Evolutionary conservation across 2,329 filamentous ascomycete genomes (phyloP).

Genomic region (Colletotrichum horii): DNA sequence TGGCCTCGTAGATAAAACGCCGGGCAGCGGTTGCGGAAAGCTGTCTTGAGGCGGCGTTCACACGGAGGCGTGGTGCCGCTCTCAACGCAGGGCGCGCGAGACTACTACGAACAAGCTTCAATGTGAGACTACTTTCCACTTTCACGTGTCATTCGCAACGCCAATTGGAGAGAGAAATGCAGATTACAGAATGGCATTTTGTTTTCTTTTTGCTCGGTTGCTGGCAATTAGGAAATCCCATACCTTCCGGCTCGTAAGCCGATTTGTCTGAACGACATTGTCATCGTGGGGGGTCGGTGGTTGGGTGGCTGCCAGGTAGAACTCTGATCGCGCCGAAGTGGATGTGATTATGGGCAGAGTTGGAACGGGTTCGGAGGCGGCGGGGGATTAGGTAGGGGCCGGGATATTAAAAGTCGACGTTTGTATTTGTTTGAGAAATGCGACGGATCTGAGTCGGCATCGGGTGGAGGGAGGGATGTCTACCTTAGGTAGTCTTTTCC

Average conservation of each 20-base stretch:
- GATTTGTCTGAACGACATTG: conserved; percentile 1
- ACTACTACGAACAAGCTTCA: not conserved
- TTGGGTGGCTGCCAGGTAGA: not conserved
- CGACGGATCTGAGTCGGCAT: conserved; percentile 1
- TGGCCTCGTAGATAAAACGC: not conserved
- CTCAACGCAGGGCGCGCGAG: not conserved
- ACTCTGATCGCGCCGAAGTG: not conserved
- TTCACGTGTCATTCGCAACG: not conserved
- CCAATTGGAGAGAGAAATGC: not conserved
- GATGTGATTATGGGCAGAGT: not conserved
- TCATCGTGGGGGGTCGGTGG: not conserved
- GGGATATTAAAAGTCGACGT: not conserved
- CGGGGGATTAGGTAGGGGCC: not conserved
- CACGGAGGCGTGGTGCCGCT: not conserved
- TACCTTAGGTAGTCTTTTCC: not conserved
- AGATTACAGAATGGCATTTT: not conserved
- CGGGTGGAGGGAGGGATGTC: not conserved
- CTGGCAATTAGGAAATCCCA: not conserved
- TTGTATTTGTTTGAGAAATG: conserved; percentile 1
- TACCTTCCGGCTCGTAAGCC: conserved; percentile 14
- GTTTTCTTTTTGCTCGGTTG: not conserved
- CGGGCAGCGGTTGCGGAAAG: conserved; percentile 5
- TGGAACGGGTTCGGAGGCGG: not conserved
- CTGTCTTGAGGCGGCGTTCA: not conserved
- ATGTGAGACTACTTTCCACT: not conserved